Conservation (phyloP, 129 eudicot genomes). For the Escallonia herrerae region DNA sequence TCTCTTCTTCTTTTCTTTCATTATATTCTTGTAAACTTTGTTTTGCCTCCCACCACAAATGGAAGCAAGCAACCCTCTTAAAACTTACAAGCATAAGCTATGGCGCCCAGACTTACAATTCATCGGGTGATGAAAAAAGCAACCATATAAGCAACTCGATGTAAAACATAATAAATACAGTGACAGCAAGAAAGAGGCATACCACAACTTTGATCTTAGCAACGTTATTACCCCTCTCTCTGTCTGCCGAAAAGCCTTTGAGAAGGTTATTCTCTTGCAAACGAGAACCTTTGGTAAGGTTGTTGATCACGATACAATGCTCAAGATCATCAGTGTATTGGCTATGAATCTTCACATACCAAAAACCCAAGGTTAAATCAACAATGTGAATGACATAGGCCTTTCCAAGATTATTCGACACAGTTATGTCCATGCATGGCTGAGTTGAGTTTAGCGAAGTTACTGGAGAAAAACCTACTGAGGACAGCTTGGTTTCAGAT, state of each 20-base stretch:
- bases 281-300: conserved; percentile 48
- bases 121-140: neutral
- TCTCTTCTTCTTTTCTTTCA: too few relatives aligned
- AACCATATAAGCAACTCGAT: neutral
- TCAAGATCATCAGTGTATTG: conserved; percentile 39
- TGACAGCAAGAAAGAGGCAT: conserved; percentile 14
- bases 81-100: too few relatives aligned
- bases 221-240: conserved; percentile 65
- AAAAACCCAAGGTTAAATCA: neutral
- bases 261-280: conserved; percentile 45
- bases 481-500: too few relatives aligned
- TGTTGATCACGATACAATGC: conserved; percentile 27
- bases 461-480: too few relatives aligned
- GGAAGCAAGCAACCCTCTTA: too few relatives aligned
- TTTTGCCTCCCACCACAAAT: too few relatives aligned
- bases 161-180: neutral
- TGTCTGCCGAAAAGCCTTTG: conserved; percentile 52
- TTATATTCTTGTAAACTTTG: too few relatives aligned
- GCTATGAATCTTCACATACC: conserved; percentile 45
- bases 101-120: neutral
- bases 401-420: neutral
- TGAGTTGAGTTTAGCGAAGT: too few relatives aligned
- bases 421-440: too few relatives aligned
- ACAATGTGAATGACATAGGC: neutral
- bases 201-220: conserved; percentile 98